Percentiles rank a stretch among this genome's conserved stretches.
phyloP scores from a whole-genome alignment of 164 flowering plant genomes.

The Kingdonia uniflora region DNA sequence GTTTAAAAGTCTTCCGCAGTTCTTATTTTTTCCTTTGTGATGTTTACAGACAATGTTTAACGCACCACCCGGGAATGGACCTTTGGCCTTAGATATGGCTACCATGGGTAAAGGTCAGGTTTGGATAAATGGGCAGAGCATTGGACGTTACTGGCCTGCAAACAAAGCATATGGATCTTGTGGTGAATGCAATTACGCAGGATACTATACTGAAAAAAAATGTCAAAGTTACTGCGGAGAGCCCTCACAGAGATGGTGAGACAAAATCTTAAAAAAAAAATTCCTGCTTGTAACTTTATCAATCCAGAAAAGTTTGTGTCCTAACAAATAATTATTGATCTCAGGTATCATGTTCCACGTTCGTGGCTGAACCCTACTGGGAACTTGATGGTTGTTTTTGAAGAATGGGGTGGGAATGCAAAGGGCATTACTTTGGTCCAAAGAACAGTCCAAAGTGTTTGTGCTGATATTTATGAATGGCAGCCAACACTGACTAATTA shows the following conservation, averaged over 20 bases:
- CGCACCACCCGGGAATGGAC: slow-evolving; percentile 63
- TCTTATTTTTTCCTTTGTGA: not conserved
- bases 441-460: slow-evolving; percentile 61
- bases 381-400: slow-evolving; percentile 66
- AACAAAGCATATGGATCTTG: slow-evolving; percentile 71
- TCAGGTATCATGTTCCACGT: slow-evolving; percentile 79
- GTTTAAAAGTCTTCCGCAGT: too few species aligned
- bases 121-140: slow-evolving; percentile 80
- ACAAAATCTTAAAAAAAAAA: not conserved
- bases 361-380: slow-evolving; percentile 72
- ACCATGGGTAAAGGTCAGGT: slow-evolving; percentile 92
- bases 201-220: slow-evolving; percentile 59
- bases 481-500: slow-evolving; percentile 66
- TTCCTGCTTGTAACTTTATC: not conserved
- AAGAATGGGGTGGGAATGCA: slow-evolving; percentile 78
- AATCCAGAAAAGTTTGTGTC: not conserved
- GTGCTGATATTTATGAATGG: slow-evolving; percentile 83
- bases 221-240: slow-evolving; percentile 77
- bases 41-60: slow-evolving; percentile 53
- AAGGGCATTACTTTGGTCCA: slow-evolving; percentile 56
- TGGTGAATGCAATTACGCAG: slow-evolving; percentile 54
- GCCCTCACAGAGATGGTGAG: slow-evolving; percentile 90
- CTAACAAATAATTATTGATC: slow-evolving; percentile 4
- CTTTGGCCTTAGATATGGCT: slow-evolving; percentile 83
- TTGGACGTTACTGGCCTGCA: slow-evolving; percentile 95